phyloP scores from a whole-genome alignment of 129 eudicot species.

The Flaveria trinervia region DNA sequence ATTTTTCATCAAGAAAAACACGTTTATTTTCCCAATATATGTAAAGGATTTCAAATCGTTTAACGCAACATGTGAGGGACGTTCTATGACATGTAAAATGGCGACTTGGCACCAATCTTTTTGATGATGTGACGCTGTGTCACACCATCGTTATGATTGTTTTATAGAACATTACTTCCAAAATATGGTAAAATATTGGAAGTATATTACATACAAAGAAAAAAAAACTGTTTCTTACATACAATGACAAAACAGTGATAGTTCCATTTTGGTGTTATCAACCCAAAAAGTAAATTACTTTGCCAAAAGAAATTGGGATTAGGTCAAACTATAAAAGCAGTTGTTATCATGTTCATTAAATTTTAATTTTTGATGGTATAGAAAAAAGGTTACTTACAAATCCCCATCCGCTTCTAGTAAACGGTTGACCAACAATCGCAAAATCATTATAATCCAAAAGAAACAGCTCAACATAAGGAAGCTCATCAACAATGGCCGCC shows the following conservation, averaged over 20 bases:
- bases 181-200: background rate
- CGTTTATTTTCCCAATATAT: background rate
- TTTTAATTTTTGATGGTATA: background rate
- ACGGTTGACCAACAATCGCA: conserved; percentile 57
- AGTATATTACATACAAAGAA: background rate
- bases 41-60: background rate
- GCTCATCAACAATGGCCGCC: conserved; percentile 79
- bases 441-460: conserved; percentile 39
- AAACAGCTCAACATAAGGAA: conserved; percentile 67
- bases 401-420: conserved; percentile 87
- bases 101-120: background rate
- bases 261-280: background rate
- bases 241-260: background rate
- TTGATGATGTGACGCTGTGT: background rate
- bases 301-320: background rate
- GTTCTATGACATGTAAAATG: background rate
- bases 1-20: background rate
- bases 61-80: too few relatives aligned
- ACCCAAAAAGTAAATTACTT: background rate
- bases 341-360: background rate
- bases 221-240: background rate
- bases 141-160: background rate
- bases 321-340: background rate
- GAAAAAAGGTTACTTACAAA: conserved; percentile 57
- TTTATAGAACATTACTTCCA: background rate